These are phyloP conservation scores for Monosporozyma servazzii DNA, from an alignment of 805 yeast species.

Conservation along the genomic window DNA sequence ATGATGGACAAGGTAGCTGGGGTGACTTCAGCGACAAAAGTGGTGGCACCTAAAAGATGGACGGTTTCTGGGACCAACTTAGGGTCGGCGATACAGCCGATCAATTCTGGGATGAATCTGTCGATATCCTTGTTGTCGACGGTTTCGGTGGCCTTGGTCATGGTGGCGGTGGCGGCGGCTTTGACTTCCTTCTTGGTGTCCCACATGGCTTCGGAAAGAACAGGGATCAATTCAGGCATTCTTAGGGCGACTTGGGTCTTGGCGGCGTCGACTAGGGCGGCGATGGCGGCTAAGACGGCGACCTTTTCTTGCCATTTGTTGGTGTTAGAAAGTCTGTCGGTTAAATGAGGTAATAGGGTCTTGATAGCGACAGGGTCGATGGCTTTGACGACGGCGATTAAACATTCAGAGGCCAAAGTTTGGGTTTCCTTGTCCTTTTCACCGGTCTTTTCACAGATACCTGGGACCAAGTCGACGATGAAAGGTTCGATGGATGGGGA, in stretches of 20 bases:
- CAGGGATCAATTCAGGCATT: constrained; percentile 99
- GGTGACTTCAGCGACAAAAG: constrained; percentile 98
- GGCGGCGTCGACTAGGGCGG: constrained; percentile 86
- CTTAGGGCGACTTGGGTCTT: constrained; percentile 94
- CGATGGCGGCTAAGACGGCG: constrained; percentile 75
- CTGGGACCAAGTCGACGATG: constrained; percentile 67
- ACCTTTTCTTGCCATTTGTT: constrained; percentile 98
- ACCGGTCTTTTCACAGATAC: constrained; percentile 72
- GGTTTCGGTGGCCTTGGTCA: constrained; percentile 93
- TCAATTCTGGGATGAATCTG: constrained; percentile 96
- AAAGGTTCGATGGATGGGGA: constrained; percentile 94
- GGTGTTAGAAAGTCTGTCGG: constrained; percentile 55
- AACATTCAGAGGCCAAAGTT: constrained; percentile 66
- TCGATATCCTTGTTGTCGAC: constrained; percentile 99
- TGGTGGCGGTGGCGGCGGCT: constrained; percentile 90
- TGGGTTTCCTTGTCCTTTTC: constrained; percentile 77
- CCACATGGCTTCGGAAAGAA: constrained; percentile 99
- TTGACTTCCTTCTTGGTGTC: constrained; percentile 98
- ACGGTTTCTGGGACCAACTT: constrained; percentile 97
- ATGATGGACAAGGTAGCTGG: constrained; percentile 98
- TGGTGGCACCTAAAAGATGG: constrained; percentile 97
- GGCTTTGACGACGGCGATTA: constrained; percentile 66
- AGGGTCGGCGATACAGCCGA: constrained; percentile 94
- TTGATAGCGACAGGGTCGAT: constrained; percentile 91
- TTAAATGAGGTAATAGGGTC: constrained; percentile 74